Evolutionary conservation across 768 basidiomycete genomes (phyloP), one percentile per base, ranked within the genome.

Genomic region (Phlebiopsis gigantea): DNA sequence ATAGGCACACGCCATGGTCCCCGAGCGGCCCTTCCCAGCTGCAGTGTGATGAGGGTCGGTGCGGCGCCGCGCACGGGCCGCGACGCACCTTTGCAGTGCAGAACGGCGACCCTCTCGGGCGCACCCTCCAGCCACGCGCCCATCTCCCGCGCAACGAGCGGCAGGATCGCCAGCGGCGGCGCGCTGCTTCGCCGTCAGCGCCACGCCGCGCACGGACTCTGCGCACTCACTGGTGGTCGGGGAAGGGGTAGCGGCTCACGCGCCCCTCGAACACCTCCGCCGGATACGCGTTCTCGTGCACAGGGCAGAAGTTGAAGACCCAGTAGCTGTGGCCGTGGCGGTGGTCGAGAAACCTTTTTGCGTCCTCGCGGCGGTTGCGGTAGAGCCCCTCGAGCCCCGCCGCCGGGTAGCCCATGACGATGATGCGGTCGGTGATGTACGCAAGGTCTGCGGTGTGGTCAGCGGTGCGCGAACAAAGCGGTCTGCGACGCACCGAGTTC

Each of bases 261-360:
- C 89, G 75, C 7, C 85, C 83, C 12, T 79, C 79, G 66, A 94
- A 94, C 34, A 85, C 71, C 46, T 72, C 71, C 2, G 85, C 73
- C 2, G 84, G 79, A 68, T 96, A 96, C 5, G 83, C 79, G 66
- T 94, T 94, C 69, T 94, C 93, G 60, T 75, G 77, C 7, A 85
- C 63, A 0, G 92, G 91, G 61, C 92, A 94, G 57, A 94, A 84
- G 68, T 96, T 94, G 77, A 90, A 93, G 9, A 94, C 81, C 85
- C 90, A 89, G 67, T 82, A 94, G 64, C 90, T 84, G 63, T 83
- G 77, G 4, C 82, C 81, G 64, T 93, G 90, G 46, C 85, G 76
- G 53, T 82, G 73, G 25, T 88, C 83, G 5, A 93, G 76, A 68
- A 94, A 93, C 41, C 34, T 76, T 78, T 61, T 84, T 83, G 85